These are phyloP conservation scores for Trypanosoma platydactyli DNA, from an alignment of 208 protist genomes.

Conservation along the genomic window DNA sequence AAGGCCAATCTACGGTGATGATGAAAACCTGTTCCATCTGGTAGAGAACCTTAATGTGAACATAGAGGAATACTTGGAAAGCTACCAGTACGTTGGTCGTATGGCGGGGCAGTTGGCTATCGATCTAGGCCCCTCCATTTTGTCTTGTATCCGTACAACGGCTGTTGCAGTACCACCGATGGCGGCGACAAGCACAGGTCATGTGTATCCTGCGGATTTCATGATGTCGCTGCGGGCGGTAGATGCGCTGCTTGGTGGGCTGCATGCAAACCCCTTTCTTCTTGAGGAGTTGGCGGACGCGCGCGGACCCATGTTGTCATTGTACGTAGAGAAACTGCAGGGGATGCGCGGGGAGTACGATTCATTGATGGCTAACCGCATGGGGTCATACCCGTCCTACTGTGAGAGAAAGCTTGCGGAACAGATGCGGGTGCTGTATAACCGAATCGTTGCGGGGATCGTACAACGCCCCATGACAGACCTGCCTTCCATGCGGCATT, in stretches of 20 bases:
- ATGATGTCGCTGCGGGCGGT: slow-evolving; percentile 21
- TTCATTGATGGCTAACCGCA: slow-evolving; percentile 10
- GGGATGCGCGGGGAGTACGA: slow-evolving; percentile 31
- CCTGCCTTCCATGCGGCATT: slow-evolving; percentile 30
- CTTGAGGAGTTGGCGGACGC: slow-evolving; percentile 28
- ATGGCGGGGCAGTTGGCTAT: slow-evolving; percentile 43
- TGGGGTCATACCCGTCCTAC: slow-evolving; percentile 20
- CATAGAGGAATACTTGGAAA: slow-evolving; percentile 50
- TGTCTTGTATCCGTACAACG: slow-evolving; percentile 27
- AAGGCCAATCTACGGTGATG: slow-evolving; percentile 27
- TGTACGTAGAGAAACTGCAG: slow-evolving; percentile 28
- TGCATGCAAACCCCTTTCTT: slow-evolving; percentile 39
- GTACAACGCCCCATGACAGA: slow-evolving; percentile 23
- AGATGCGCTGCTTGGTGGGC: slow-evolving; percentile 36
- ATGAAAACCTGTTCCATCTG: slow-evolving; percentile 19
- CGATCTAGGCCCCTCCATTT: slow-evolving; percentile 38
- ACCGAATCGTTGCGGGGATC: slow-evolving; percentile 23
- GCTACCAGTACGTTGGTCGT: slow-evolving; percentile 31
- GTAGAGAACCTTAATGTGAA: slow-evolving; percentile 41
- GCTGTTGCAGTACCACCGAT: slow-evolving; percentile 15
- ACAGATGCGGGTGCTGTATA: slow-evolving; percentile 24
- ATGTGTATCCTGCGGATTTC: slow-evolving; percentile 9
- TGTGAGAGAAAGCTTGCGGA: slow-evolving; percentile 6
- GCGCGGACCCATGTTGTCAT: slow-evolving; percentile 22
- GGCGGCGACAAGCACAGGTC: slow-evolving; percentile 5